These are phyloP conservation scores for Diaporthe citrichinensis DNA, from an alignment of 2,329 filamentous ascomycete species.

Conservation along the genomic window DNA sequence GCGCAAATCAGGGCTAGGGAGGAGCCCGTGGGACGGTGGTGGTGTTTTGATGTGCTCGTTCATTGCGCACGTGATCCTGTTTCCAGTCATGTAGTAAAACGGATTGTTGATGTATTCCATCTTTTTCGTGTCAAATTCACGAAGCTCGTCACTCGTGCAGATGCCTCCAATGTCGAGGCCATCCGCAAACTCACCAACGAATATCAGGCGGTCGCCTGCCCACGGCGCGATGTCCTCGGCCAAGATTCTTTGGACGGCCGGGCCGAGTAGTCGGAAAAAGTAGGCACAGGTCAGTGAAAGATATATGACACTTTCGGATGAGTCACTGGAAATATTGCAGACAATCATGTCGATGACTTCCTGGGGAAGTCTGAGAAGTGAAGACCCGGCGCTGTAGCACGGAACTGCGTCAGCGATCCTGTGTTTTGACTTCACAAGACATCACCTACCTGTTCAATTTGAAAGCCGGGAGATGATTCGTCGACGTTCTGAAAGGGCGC, in stretches of 20 bases:
- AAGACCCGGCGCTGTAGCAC: background rate
- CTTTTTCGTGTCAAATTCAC: background rate
- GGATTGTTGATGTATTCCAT: background rate
- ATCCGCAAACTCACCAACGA: background rate
- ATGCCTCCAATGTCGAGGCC: background rate
- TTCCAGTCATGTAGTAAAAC: background rate
- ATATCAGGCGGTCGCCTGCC: background rate
- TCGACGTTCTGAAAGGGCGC: background rate
- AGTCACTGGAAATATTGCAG: background rate
- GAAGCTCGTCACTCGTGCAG: background rate
- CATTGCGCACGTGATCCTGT: background rate
- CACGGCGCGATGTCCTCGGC: background rate
- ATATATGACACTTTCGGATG: background rate
- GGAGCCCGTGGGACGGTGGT: background rate
- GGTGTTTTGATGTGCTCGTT: rapidly evolving
- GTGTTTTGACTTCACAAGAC: too few species aligned
- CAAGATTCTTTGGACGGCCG: background rate
- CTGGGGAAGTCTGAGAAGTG: background rate
- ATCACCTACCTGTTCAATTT: background rate
- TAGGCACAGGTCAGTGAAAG: slow-evolving; percentile 6
- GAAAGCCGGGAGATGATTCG: too few species aligned
- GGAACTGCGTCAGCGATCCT: background rate
- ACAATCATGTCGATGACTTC: slow-evolving; percentile 2
- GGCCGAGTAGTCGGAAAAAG: background rate
- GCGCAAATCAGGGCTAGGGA: background rate